Percentiles rank a stretch among this genome's conserved stretches.
phyloP scores from a whole-genome alignment of 345 rosid species.

The Turritis glabra region DNA sequence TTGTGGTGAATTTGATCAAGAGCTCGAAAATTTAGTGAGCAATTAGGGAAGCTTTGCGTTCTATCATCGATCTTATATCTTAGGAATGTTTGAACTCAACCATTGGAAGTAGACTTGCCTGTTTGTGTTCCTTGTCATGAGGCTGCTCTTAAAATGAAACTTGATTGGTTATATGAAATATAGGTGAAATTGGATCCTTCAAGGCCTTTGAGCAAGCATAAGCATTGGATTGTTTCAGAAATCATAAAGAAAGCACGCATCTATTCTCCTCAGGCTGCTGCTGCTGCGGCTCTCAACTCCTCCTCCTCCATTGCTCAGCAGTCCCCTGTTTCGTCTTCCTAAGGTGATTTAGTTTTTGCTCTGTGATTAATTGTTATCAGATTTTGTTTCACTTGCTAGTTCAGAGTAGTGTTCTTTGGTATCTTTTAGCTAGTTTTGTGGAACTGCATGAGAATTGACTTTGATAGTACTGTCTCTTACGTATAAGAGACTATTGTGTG shows the following conservation, averaged over 20 bases:
- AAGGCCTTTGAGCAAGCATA: conserved; percentile 92
- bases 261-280: not conserved
- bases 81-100: no score
- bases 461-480: not conserved
- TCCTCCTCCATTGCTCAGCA: not conserved
- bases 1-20: no score
- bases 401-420: not conserved
- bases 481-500: not conserved
- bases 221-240: conserved; percentile 56
- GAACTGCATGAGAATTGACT: not conserved
- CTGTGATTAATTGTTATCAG: not conserved
- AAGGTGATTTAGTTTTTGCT: not conserved
- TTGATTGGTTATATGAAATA: no score
- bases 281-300: not conserved
- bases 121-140: no score
- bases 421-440: not conserved
- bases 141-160: no score
- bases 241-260: not conserved
- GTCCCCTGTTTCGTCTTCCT: not conserved
- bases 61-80: no score
- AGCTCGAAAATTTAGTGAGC: no score
- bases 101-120: no score
- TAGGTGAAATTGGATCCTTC: conserved; percentile 90
- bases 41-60: no score
- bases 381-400: not conserved